These are phyloP conservation scores for Pseudocercospora musae DNA, from an alignment of 2,329 filamentous ascomycete species.

Conservation along the genomic window DNA sequence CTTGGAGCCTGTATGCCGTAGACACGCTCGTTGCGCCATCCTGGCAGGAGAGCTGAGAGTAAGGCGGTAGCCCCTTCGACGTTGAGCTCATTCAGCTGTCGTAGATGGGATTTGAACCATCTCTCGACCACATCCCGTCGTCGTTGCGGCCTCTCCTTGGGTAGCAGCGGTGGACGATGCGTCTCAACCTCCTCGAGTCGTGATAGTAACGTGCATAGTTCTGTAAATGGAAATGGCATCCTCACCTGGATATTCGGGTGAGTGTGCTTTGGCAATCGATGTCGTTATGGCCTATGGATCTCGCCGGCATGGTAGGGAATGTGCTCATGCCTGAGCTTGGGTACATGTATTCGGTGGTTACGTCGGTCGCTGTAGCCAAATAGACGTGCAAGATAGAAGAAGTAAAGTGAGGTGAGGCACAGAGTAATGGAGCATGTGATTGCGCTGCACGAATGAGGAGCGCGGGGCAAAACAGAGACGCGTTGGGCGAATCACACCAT, in stretches of 20 bases:
- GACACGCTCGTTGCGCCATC: slow-evolving; percentile 72
- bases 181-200: slow-evolving; percentile 54
- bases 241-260: slow-evolving; percentile 1
- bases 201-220: slow-evolving; percentile 71
- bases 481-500: background rate
- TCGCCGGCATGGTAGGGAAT: background rate
- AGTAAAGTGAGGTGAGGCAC: background rate
- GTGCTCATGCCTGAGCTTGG: background rate
- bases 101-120: slow-evolving; percentile 69
- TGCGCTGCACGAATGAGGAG: background rate
- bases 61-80: slow-evolving; percentile 59
- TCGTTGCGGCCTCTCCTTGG: slow-evolving; percentile 27
- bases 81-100: slow-evolving; percentile 54
- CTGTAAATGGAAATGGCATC: slow-evolving; percentile 67
- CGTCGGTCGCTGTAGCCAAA: background rate
- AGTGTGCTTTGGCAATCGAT: slow-evolving; percentile 1
- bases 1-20: slow-evolving; percentile 64
- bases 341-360: too few species aligned
- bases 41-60: slow-evolving; percentile 72
- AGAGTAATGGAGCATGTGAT: background rate
- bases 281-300: background rate
- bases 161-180: slow-evolving; percentile 41
- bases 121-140: slow-evolving; percentile 45
- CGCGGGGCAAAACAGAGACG: background rate
- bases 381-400: background rate